Evolutionary conservation across 2,329 filamentous ascomycete species (phyloP).

Genomic region (Aureobasidium sp.): DNA sequence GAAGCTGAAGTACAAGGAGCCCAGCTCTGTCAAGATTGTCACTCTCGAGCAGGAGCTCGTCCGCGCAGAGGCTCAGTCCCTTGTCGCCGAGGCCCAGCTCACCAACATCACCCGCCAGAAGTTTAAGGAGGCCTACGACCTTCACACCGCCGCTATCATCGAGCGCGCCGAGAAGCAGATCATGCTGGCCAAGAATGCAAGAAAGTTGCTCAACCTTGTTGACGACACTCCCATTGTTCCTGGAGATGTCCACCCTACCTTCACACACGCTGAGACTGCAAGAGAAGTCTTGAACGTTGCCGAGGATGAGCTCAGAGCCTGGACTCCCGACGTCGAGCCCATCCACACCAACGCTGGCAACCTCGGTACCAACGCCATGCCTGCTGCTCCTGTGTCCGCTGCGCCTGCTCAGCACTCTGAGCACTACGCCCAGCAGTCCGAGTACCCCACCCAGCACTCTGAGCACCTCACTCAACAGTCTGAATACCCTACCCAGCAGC

Average conservation of each 20-base stretch:
- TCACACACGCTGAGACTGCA: slow-evolving; percentile 57
- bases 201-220: slow-evolving; percentile 93
- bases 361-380: slow-evolving; percentile 39
- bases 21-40: slow-evolving; percentile 69
- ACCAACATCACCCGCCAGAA: slow-evolving; percentile 99
- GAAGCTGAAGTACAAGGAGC: slow-evolving; percentile 85
- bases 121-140: slow-evolving; percentile 95
- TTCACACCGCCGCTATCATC: slow-evolving; percentile 94
- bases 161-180: slow-evolving; percentile 98
- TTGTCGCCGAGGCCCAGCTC: slow-evolving; percentile 94
- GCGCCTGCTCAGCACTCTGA: too few relatives aligned
- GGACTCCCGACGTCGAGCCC: slow-evolving; percentile 52
- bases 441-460: background rate
- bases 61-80: slow-evolving; percentile 85
- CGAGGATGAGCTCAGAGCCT: slow-evolving; percentile 76
- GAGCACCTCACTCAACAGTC: background rate
- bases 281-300: slow-evolving; percentile 86
- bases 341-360: slow-evolving; percentile 42
- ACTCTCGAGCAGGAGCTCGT: slow-evolving; percentile 94
- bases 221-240: slow-evolving; percentile 96
- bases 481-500: background rate
- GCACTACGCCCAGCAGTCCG: too few relatives aligned
- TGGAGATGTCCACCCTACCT: slow-evolving; percentile 66
- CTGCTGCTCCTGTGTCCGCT: background rate
- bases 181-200: slow-evolving; percentile 95